Conservation (phyloP, 257 asterid genomes). For the Solanum medicagineum region DNA sequence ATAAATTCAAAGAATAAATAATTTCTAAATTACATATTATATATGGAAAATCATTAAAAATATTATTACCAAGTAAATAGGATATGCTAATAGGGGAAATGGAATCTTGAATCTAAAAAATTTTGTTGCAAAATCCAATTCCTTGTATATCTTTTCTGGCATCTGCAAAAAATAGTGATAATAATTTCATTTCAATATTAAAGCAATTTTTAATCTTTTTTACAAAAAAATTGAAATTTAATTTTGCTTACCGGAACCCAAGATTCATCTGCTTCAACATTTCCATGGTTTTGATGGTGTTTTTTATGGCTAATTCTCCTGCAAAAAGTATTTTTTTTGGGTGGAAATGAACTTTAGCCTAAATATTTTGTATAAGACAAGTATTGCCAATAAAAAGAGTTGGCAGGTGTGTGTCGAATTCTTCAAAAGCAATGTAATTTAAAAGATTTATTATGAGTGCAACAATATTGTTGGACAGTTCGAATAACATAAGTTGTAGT, state of each 20-base stretch:
- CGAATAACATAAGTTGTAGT: no score
- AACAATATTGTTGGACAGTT: no score
- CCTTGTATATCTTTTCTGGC: conserved; percentile 22
- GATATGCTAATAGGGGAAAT: conserved; percentile 37
- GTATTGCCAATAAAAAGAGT: neutral
- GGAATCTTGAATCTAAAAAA: conserved; percentile 30
- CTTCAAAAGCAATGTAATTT: neutral
- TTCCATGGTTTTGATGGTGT: conserved; percentile 39
- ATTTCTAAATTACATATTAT: neutral
- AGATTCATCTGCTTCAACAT: conserved; percentile 33
- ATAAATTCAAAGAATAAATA: neutral
- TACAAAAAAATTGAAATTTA: neutral
- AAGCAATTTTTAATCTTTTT: neutral
- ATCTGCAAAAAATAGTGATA: conserved; percentile 1
- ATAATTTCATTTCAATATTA: neutral
- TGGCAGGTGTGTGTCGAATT: neutral
- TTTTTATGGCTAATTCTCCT: conserved; percentile 43
- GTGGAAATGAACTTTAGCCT: neutral
- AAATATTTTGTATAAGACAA: neutral
- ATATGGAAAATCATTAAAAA: neutral
- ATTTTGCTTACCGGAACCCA: conserved; percentile 33
- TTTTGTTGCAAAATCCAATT: conserved; percentile 19
- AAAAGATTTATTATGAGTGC: no score
- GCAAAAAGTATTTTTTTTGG: neutral
- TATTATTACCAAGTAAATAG: conserved; percentile 22